Evolutionary conservation across 1,139 yeast genomes (phyloP), one percentile per base, ranked within the genome.

Genomic region (Diutina catenulata): DNA sequence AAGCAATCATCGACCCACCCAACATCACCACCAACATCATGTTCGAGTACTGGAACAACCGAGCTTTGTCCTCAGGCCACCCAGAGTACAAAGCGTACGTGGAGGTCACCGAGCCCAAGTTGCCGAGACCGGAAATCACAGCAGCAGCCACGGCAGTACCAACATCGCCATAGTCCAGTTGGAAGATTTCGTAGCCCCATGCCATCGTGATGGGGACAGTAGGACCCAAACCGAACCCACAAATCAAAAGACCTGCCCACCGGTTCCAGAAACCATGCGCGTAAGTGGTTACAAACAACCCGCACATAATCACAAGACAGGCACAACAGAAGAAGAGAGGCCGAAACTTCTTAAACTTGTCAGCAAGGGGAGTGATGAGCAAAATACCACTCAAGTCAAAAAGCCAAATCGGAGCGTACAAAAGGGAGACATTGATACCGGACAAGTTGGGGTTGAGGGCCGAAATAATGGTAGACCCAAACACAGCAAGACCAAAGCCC

Each of bases 151-250:
- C 87, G 3, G 95, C 95, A 40, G 78, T 67, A 5, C 95, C 95
- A 38, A 84, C 78, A 51, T 83, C 94, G 32, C 94, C 94, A 49
- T 86, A 80, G 37, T 73, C 64, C 4, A 70, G 66, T 10, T 70
- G 73, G 60, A 83, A 81, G 36, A 83, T 80, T 49, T 82, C 91
- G 0, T 91, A 79, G 0, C 88, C 62, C 83, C 86, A 76, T 1
- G 94, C 74, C 95, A 84, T 84, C 52, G 81, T 72, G 37, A 81
- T 83, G 24, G 95, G 95, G 19, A 83, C 94, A 0, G 95, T 84
- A 16, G 95, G 93, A 10, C 95, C 95, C 35, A 84, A 67, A 0
- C 95, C 95, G 50, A 77, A 82, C 0, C 95, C 95, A 16, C 83
- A 76, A 50, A 84, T 77, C 41, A 84, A 64, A 41, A 84, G 64